phyloP scores from a whole-genome alignment of 352 stramenopile species.

The Hyaloperonospora brassicae region DNA sequence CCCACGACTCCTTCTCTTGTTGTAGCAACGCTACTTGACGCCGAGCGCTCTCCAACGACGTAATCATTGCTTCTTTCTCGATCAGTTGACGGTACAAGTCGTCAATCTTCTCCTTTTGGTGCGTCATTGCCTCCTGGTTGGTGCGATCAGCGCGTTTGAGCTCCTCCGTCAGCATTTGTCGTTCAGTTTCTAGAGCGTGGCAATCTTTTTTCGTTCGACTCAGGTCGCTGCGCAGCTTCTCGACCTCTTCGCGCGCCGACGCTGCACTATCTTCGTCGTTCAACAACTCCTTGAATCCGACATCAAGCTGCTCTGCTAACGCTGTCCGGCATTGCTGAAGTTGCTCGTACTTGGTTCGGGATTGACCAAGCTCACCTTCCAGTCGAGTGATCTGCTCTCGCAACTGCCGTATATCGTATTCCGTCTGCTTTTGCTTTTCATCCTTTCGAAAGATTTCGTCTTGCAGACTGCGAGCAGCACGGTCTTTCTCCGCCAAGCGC shows the following conservation, averaged over 20 bases:
- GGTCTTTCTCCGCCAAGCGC: constrained; percentile 42
- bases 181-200: constrained; percentile 23
- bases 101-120: constrained; percentile 45
- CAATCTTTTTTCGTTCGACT: constrained; percentile 32
- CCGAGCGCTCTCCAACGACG: constrained; percentile 31
- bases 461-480: constrained; percentile 33
- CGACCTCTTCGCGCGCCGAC: constrained; percentile 33
- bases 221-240: constrained; percentile 40
- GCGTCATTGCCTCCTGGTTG: constrained; percentile 16
- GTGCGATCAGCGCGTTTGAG: constrained; percentile 26
- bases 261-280: constrained; percentile 53
- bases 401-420: constrained; percentile 36
- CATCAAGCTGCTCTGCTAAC: constrained; percentile 53
- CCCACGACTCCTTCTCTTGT: constrained; percentile 36
- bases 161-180: constrained; percentile 24
- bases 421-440: constrained; percentile 32
- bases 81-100: constrained; percentile 46
- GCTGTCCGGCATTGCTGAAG: constrained; percentile 40
- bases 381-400: constrained; percentile 31
- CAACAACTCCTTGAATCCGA: constrained; percentile 60
- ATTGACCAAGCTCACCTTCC: constrained; percentile 33
- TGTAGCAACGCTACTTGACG: constrained; percentile 30
- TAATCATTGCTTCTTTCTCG: constrained; percentile 38
- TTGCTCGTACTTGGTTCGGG: constrained; percentile 45
- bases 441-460: constrained; percentile 33